phyloP scores from a whole-genome alignment of 2,329 filamentous ascomycete genomes.

The Diaporthe australafricana region DNA sequence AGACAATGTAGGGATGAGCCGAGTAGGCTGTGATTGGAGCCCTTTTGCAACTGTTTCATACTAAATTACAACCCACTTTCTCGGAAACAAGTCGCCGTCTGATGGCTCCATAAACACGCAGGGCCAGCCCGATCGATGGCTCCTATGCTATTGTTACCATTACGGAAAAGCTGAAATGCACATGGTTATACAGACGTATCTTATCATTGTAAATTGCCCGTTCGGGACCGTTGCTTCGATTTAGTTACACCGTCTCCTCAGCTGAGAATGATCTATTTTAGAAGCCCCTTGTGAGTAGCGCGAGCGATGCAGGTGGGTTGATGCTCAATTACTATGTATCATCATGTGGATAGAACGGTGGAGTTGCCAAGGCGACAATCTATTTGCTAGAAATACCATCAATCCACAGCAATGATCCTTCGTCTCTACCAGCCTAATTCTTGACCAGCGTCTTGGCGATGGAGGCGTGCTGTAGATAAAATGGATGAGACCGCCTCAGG shows the following conservation, averaged over 20 bases:
- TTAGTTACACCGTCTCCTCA: not conserved
- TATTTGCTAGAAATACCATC: not conserved
- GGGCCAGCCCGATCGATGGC: not conserved
- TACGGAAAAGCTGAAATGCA: not conserved
- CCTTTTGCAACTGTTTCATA: conserved; percentile 15
- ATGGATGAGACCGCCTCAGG: not conserved
- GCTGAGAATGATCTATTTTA: not conserved
- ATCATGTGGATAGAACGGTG: not conserved
- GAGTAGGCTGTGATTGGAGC: not conserved
- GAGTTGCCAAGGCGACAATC: conserved; percentile 15
- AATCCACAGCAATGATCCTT: conserved; percentile 6
- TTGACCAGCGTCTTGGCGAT: conserved; percentile 7
- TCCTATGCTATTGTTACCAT: not conserved
- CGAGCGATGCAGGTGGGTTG: not conserved
- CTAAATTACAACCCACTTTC: conserved; percentile 23
- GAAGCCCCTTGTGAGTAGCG: not conserved
- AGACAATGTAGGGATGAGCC: too few species aligned
- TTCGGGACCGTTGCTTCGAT: not conserved
- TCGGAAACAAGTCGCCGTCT: conserved; percentile 2
- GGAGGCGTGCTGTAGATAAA: conserved; percentile 10
- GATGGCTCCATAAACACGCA: not conserved
- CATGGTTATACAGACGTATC: not conserved
- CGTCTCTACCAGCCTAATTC: not conserved
- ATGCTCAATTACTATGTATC: not conserved
- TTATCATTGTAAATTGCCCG: not conserved